Percentiles rank a stretch among this genome's conserved stretches.
Evolutionary conservation across 768 basidiomycete species (phyloP).

Genomic region (Cytidiella melzeri): DNA sequence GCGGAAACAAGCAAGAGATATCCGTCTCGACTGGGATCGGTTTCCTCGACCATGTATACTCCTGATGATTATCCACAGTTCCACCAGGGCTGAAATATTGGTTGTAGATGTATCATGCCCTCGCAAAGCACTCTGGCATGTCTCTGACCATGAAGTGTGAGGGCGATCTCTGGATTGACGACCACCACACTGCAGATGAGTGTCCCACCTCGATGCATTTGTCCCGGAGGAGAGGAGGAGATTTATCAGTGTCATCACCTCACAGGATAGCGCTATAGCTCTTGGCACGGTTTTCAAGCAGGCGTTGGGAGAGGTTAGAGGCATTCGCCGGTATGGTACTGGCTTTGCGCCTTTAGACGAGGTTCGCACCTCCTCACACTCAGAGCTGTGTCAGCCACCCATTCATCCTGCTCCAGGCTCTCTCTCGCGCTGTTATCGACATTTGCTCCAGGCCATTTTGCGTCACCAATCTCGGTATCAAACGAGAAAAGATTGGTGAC

Average conservation of each 20-base stretch:
- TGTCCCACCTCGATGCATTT: slow-evolving; percentile 18
- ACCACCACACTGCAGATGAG: slow-evolving; percentile 99
- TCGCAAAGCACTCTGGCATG: slow-evolving; percentile 96
- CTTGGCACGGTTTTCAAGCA: slow-evolving; percentile 89
- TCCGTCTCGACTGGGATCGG: slow-evolving; percentile 91
- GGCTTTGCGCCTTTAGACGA: slow-evolving; percentile 97
- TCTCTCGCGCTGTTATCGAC: slow-evolving; percentile 94
- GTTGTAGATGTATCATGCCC: slow-evolving; percentile 92
- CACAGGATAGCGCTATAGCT: slow-evolving; percentile 87
- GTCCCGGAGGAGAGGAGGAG: not conserved
- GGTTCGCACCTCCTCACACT: slow-evolving; percentile 37
- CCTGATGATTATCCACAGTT: not conserved
- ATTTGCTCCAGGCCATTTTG: slow-evolving; percentile 98
- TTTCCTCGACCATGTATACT: slow-evolving; percentile 91
- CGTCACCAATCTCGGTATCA: slow-evolving; percentile 82
- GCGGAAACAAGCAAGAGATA: slow-evolving; percentile 63
- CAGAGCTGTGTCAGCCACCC: not conserved
- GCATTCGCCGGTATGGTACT: slow-evolving; percentile 92
- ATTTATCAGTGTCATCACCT: slow-evolving; percentile 18
- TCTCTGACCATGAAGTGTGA: slow-evolving; percentile 86
- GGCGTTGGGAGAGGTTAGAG: slow-evolving; percentile 90
- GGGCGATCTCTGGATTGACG: slow-evolving; percentile 96
- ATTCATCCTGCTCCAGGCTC: slow-evolving; percentile 50
- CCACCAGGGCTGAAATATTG: not conserved
- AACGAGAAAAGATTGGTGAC: slow-evolving; percentile 90